Conservation (phyloP, 495 filamentous ascomycete genomes). For the Aspergillus campestris region DNA sequence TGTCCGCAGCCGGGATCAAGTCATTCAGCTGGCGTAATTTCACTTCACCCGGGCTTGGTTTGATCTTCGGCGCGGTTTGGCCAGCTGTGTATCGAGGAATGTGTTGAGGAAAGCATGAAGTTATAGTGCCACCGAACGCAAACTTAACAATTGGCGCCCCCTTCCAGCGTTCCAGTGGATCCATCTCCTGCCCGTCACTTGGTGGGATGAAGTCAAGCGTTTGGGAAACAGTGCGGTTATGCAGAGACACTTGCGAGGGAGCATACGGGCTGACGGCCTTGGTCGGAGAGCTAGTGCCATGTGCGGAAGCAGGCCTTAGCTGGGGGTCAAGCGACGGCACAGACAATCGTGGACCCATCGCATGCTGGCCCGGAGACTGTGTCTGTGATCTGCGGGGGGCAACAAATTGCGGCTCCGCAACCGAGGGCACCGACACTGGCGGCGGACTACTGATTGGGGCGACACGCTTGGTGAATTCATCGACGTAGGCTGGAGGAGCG, state of each 20-base stretch:
- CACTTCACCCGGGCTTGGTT: constrained; percentile 77
- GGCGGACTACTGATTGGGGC: constrained; percentile 32
- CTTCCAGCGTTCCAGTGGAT: constrained; percentile 81
- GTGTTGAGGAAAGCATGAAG: constrained; percentile 82
- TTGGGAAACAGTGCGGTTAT: constrained; percentile 32
- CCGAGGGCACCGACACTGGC: constrained; percentile 19
- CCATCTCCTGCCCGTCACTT: constrained; percentile 68
- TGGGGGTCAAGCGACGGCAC: constrained; percentile 44
- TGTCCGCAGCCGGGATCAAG: constrained; percentile 57
- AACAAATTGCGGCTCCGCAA: constrained; percentile 23
- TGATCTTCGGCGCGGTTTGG: constrained; percentile 62
- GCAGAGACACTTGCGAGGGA: constrained; percentile 17
- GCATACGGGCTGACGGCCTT: constrained; percentile 30
- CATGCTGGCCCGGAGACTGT: constrained; percentile 62
- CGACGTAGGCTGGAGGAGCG: constrained; percentile 42
- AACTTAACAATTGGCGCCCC: constrained; percentile 80
- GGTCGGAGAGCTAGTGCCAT: constrained; percentile 45
- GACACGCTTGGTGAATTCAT: constrained; percentile 43
- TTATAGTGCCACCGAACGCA: constrained; percentile 75
- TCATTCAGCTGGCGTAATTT: constrained; percentile 64
- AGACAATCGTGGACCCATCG: constrained; percentile 43
- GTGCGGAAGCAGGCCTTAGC: constrained; percentile 62
- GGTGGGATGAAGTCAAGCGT: constrained; percentile 52
- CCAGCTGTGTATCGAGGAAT: constrained; percentile 78
- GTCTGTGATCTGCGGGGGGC: constrained; percentile 73